Conservation (phyloP, 352 stramenopile species). For the Aphanomyces cochlioides region DNA sequence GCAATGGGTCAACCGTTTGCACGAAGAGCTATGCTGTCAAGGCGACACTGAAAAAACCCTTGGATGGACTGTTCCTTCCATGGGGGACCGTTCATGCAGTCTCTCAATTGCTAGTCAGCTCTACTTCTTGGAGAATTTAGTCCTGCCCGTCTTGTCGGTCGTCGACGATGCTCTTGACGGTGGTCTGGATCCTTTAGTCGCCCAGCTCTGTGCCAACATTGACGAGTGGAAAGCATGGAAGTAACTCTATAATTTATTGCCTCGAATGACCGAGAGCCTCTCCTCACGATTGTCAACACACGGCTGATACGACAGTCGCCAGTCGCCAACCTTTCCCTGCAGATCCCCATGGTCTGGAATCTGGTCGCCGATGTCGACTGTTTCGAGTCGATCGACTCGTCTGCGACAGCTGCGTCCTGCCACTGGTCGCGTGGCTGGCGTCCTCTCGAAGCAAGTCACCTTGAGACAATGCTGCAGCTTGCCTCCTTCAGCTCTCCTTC, state of each 20-base stretch:
- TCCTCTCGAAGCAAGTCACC: too few species aligned
- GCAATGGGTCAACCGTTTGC: constrained; percentile 71
- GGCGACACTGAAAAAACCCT: constrained; percentile 49
- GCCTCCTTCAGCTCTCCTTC: too few species aligned
- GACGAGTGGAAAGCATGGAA: constrained; percentile 6
- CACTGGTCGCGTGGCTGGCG: too few species aligned
- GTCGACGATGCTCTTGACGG: not conserved
- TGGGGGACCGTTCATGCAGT: constrained; percentile 11
- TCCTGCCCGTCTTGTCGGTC: constrained; percentile 24
- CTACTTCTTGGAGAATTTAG: constrained; percentile 26
- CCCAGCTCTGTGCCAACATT: constrained; percentile 2
- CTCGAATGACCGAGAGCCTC: not conserved
- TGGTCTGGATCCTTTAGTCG: not conserved
- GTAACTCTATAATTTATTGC: not conserved
- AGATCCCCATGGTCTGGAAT: too few species aligned
- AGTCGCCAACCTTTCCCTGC: too few species aligned
- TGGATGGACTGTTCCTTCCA: constrained; percentile 1
- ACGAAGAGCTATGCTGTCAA: constrained; percentile 66
- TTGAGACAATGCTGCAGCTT: too few species aligned
- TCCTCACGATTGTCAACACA: too few species aligned
- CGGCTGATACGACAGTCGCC: too few species aligned
- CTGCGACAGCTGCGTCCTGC: too few species aligned
- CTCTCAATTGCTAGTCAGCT: constrained; percentile 8
- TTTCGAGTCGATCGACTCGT: too few species aligned
- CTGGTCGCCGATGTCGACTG: too few species aligned